phyloP scores from a whole-genome alignment of 192 early-diverging fungal species.

The Gryganskiella cystojenkinii region DNA sequence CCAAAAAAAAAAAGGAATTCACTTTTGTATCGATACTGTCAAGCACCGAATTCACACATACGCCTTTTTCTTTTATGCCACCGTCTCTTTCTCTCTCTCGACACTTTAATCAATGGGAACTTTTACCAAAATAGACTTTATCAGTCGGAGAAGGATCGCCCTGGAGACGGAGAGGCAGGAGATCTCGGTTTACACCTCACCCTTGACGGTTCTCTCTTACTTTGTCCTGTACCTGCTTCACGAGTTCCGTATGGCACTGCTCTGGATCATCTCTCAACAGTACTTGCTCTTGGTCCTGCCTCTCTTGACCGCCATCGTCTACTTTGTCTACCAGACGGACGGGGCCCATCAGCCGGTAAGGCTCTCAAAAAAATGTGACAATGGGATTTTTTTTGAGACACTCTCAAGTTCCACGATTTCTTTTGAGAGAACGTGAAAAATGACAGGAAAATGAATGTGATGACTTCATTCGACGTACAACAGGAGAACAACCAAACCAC shows the following conservation, averaged over 20 bases:
- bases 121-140: slow-evolving; percentile 47
- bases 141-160: slow-evolving; percentile 48
- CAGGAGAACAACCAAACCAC: too few relatives aligned
- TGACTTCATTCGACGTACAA: too few relatives aligned
- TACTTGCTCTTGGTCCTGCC: slow-evolving; percentile 50
- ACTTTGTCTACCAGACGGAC: slow-evolving; percentile 61
- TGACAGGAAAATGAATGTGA: too few relatives aligned
- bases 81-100: background rate
- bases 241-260: slow-evolving; percentile 48
- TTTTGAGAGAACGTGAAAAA: slow-evolving; percentile 9
- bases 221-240: slow-evolving; percentile 57
- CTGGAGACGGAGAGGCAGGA: slow-evolving; percentile 54
- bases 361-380: background rate
- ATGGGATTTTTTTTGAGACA: slow-evolving; percentile 7
- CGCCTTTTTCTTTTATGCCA: background rate
- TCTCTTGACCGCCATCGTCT: slow-evolving; percentile 33
- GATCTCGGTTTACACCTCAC: slow-evolving; percentile 60
- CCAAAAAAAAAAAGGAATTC: background rate
- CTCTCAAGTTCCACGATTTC: slow-evolving; percentile 5
- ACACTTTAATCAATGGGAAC: background rate
- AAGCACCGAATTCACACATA: too few relatives aligned
- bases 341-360: slow-evolving; percentile 70
- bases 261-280: slow-evolving; percentile 53
- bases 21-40: too few relatives aligned
- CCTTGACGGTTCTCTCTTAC: slow-evolving; percentile 58